Percentiles rank a stretch among this genome's conserved stretches.
Evolutionary conservation across 345 rosid genomes (phyloP).

Genomic region (Psidium guajava): DNA sequence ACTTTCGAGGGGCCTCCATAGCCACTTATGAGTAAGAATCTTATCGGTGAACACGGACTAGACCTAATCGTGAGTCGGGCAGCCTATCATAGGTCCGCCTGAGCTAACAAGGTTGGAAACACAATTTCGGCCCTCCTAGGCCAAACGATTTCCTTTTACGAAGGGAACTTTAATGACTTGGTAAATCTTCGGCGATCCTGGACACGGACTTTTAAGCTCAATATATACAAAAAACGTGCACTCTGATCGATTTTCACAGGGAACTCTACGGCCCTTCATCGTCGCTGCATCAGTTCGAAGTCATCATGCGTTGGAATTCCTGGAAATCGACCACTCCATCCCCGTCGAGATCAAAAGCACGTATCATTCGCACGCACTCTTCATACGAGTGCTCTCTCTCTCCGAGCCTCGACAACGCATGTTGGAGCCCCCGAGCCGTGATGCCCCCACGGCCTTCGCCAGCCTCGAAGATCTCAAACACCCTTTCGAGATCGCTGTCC

Average conservation of each 20-base stretch:
- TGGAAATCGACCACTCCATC: conserved; percentile 26
- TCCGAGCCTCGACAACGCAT: conserved; percentile 8
- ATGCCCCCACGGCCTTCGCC: conserved; percentile 13
- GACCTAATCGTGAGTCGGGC: neutral
- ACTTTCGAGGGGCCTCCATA: too few species aligned
- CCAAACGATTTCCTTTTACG: neutral
- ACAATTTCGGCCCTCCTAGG: neutral
- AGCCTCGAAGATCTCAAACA: conserved; percentile 19
- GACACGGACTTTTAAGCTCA: neutral
- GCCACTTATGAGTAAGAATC: too few species aligned
- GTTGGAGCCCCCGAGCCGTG: conserved; percentile 16
- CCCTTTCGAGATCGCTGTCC: conserved; percentile 12
- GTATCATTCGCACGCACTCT: conserved; percentile 19
- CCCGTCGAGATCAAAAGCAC: conserved; percentile 19
- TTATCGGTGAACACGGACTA: too few species aligned
- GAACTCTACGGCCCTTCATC: neutral
- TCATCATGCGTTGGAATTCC: conserved; percentile 28
- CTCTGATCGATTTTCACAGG: neutral
- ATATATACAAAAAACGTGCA: neutral
- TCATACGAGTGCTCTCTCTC: conserved; percentile 8
- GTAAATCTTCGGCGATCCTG: neutral
- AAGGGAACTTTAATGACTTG: neutral
- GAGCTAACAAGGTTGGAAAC: neutral
- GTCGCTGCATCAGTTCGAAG: neutral
- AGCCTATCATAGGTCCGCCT: neutral